Percentiles rank a stretch among this genome's conserved stretches.
Evolutionary conservation across 192 early-diverging fungal genomes (phyloP).

Genomic region (Entophlyctis helioformis): DNA sequence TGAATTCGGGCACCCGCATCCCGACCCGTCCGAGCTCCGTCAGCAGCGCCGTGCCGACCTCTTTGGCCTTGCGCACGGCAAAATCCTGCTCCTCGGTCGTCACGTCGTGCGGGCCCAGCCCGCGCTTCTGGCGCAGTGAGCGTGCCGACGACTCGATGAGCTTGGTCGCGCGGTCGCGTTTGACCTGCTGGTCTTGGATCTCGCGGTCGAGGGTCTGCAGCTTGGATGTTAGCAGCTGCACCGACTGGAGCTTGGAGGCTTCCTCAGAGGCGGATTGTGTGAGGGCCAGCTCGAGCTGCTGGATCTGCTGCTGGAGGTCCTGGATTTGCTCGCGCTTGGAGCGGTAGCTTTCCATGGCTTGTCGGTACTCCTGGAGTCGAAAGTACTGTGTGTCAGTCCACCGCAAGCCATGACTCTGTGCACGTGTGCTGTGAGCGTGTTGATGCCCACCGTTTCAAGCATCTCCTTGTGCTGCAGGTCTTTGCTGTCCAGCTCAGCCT

Average conservation of each 20-base stretch:
- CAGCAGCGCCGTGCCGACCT: constrained; percentile 29
- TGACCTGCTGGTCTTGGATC: constrained; percentile 30
- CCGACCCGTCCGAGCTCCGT: constrained; percentile 20
- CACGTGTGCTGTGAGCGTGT: not conserved
- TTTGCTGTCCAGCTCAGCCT: constrained; percentile 35
- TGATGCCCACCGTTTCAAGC: constrained; percentile 32
- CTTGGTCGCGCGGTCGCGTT: constrained; percentile 29
- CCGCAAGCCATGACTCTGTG: not conserved
- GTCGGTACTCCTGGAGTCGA: constrained; percentile 30
- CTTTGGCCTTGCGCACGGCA: constrained; percentile 24
- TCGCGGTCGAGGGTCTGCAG: constrained; percentile 23
- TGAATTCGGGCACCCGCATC: constrained; percentile 23
- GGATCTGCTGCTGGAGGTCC: constrained; percentile 29
- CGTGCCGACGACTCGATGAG: constrained; percentile 14
- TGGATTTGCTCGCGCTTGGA: constrained; percentile 34
- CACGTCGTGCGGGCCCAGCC: not conserved
- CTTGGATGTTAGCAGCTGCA: constrained; percentile 29
- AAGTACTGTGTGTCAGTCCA: constrained; percentile 1
- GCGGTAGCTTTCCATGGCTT: constrained; percentile 42
- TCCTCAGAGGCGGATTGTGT: constrained; percentile 21
- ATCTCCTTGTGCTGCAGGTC: constrained; percentile 48
- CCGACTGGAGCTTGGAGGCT: constrained; percentile 20
- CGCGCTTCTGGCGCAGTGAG: constrained; percentile 5
- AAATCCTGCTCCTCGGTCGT: constrained; percentile 31
- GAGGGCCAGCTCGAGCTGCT: constrained; percentile 18